Evolutionary conservation across 108 stramenopile genomes (phyloP).

Genomic region (Skeletonema potamos): DNA sequence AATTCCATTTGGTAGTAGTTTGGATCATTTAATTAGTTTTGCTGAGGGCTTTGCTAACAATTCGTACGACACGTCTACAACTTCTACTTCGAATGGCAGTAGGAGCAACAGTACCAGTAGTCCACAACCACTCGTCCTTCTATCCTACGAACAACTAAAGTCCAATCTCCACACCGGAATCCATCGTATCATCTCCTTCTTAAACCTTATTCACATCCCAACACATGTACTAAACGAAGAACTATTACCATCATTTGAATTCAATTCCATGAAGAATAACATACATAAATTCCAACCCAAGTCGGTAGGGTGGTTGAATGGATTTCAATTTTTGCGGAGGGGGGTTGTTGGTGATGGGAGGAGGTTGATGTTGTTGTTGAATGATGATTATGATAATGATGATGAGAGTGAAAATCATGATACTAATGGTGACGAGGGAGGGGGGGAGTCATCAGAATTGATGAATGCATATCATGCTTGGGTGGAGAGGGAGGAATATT

Average conservation of each 20-base stretch:
- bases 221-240: slow-evolving; percentile 17
- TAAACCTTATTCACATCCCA: slow-evolving; percentile 24
- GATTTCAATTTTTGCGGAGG: slow-evolving; percentile 46
- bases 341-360: slow-evolving; percentile 41
- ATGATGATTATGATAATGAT: too few species aligned
- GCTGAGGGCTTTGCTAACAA: slow-evolving; percentile 29
- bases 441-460: background rate
- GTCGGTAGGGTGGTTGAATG: slow-evolving; percentile 44
- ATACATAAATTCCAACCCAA: slow-evolving; percentile 40
- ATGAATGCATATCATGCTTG: slow-evolving; percentile 9
- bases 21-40: slow-evolving; percentile 59
- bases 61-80: slow-evolving; percentile 9
- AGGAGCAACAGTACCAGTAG: background rate
- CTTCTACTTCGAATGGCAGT: background rate
- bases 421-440: background rate
- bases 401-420: background rate
- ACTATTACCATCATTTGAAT: slow-evolving; percentile 38
- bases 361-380: slow-evolving; percentile 9
- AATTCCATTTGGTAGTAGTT: slow-evolving; percentile 53
- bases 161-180: slow-evolving; percentile 22
- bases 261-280: slow-evolving; percentile 41
- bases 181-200: slow-evolving; percentile 31
- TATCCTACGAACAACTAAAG: slow-evolving; percentile 47
- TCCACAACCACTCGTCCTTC: slow-evolving; percentile 17
- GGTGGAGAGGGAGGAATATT: slow-evolving; percentile 25